Base-by-base conservation (phyloP, 2,329 filamentous ascomycete genomes). In the Diaporthe helianthi region DNA sequence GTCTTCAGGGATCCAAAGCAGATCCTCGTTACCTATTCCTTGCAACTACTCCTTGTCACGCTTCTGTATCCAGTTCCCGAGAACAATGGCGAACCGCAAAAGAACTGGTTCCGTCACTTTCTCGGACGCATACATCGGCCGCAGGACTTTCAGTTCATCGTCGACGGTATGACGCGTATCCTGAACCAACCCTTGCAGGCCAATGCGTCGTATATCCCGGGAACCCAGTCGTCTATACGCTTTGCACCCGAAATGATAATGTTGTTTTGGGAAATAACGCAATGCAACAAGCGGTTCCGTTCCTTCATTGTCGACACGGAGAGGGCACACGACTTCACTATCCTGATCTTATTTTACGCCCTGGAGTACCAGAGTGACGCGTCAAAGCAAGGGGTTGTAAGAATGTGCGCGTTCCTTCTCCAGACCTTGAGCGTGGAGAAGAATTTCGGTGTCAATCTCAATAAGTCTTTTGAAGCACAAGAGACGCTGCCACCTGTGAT, bases 221-320 rank as follows among this genome's bases (percentile, higher is more conserved):
- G 94, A 5, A 91, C 91, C 47, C 93, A 97, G 75, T 88, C 91
- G 58, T 88, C 92, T 0, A 84, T 93, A 65, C 93, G 93, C 76
- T 97, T 95, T 86, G 93, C 94, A 0, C 94, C 96, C 1, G 96
- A 99, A 80, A 97, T 97, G 83, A 90, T 98, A 67, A 96, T 98
- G 87, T 85, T 99, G 2, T 98, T 98, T 77, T 99, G 96, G 96
- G 96, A 99, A 82, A 89, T 93, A 46, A 89, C 96, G 5, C 96
- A 99, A 80, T 98, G 95, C 85, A 99, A 99, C 81, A 98, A 97
- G 81, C 88, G 95, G 70, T 99, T 99, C 81, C 88, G 96, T 38
- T 93, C 94, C 1, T 99, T 98, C 80, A 96, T 99, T 76, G 95
- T 98, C 72, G 96, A 99, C 75, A 98, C 96, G 0, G 93, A 96